These are phyloP conservation scores for Boletus edulis DNA, from an alignment of 768 basidiomycete genomes.

Conservation along the genomic window DNA sequence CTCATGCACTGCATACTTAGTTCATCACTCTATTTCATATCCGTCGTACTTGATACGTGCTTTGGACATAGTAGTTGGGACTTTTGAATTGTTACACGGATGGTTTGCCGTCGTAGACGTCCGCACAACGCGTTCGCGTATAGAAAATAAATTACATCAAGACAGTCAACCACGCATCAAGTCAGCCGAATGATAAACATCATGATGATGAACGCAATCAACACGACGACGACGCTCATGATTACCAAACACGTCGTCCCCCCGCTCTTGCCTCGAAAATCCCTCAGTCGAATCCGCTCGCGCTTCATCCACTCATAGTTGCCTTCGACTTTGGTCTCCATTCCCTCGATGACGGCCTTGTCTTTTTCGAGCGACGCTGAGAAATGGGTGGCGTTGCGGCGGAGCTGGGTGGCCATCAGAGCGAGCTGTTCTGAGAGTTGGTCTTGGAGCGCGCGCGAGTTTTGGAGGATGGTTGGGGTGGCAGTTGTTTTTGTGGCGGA, in stretches of 20 bases:
- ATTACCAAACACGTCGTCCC: constrained; percentile 73
- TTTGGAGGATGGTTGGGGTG: constrained; percentile 44
- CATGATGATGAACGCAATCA: constrained; percentile 68
- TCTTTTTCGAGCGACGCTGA: constrained; percentile 71
- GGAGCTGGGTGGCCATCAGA: constrained; percentile 86
- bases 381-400: constrained; percentile 80
- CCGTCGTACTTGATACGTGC: neutral
- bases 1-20: constrained; percentile 3
- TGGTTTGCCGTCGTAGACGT: neutral
- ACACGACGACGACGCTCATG: constrained; percentile 60
- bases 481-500: constrained; percentile 35
- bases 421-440: constrained; percentile 73
- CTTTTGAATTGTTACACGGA: constrained; percentile 3
- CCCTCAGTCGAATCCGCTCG: constrained; percentile 58
- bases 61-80: constrained; percentile 13
- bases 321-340: constrained; percentile 70
- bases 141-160: constrained; percentile 3
- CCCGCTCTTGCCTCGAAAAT: constrained; percentile 60
- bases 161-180: constrained; percentile 15
- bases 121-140: neutral
- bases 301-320: constrained; percentile 69
- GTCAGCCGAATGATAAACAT: constrained; percentile 71
- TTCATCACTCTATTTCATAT: constrained; percentile 2
- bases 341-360: constrained; percentile 61
- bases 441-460: constrained; percentile 65